These are phyloP conservation scores for Penicillium sp. DNA, from an alignment of 2,329 filamentous ascomycete genomes.

Conservation along the genomic window DNA sequence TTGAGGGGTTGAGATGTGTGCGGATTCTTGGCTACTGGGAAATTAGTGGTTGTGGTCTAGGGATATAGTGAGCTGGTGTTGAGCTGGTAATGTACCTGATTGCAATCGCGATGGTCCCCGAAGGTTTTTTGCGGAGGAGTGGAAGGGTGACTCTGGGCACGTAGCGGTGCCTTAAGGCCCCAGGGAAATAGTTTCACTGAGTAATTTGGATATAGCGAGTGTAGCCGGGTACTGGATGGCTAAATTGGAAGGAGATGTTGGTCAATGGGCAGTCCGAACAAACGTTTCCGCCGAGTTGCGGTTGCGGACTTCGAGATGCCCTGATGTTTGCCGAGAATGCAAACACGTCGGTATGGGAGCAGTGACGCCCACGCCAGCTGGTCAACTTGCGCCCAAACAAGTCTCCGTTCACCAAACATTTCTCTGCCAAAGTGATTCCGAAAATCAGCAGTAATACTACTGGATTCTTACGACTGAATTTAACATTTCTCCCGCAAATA, in stretches of 20 bases:
- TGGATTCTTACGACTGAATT: background rate
- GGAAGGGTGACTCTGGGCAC: background rate
- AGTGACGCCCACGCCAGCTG: slow-evolving; percentile 29
- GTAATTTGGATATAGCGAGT: no score
- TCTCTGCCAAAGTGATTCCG: background rate
- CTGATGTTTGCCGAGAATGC: slow-evolving; percentile 33
- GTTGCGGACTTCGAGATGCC: slow-evolving; percentile 13
- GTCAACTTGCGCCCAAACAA: slow-evolving; percentile 27
- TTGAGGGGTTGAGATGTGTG: background rate
- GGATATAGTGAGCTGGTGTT: background rate
- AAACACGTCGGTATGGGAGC: slow-evolving; percentile 25
- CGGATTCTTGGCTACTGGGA: background rate
- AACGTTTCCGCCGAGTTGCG: slow-evolving; percentile 6
- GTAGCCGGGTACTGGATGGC: background rate
- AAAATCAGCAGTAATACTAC: background rate
- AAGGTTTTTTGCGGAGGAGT: slow-evolving; percentile 8
- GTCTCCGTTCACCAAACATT: background rate
- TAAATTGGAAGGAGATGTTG: background rate
- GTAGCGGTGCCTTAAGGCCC: background rate
- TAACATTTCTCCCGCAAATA: background rate
- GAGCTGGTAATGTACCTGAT: background rate
- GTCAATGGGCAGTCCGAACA: slow-evolving; percentile 6
- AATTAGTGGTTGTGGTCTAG: no score
- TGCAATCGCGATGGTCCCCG: slow-evolving; percentile 1
- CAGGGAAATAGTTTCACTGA: background rate